Evolutionary conservation across 176 grass and related monocot genomes (phyloP), one percentile per base, ranked within the genome.

Genomic region (Dactylis glomerata): DNA sequence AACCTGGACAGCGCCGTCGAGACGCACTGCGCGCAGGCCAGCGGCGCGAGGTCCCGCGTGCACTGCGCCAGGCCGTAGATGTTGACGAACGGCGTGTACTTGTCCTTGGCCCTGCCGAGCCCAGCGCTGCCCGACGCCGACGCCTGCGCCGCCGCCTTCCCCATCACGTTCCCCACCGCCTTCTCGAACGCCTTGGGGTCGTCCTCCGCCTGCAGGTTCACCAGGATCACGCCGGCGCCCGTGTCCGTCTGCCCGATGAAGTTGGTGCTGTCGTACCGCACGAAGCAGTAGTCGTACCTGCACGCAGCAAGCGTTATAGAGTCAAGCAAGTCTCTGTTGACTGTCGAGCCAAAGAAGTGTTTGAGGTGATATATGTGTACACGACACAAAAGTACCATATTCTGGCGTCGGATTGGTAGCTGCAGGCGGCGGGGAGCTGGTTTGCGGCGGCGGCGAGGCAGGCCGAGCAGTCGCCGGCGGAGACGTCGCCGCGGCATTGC

Each of bases 281-380:
- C 54, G 89, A 91, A 94, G 81, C 92, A 94, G 87, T 85, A 91
- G 89, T 94, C 92, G 41, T 91, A 91, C 88, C 88, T 89, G 82
- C 41, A 71, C 22, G 73, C 36, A 22, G 10, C 3, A 19, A 3
- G 50, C 16, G 8, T 42, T 9, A 10, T 42, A 42, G 9, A 42
- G 41, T 10, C 41, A 42, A 42, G 41, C 41, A 10, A 42, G 16
- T 2, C 49, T 51, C 49, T 17, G 49, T 7, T 19, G 49, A 51
- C 49, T 20, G 49, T 51, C 16, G 5, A 42, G 8, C 8, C 41
- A 42, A 10, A 42, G 41, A 42, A 42, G 41, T 42, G 8, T 10
- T 10, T 42, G 41, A 42, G 10, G 8, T 42, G 8, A 42, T 10
- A 42, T 42, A 42, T 10, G 41, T 42, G 41, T 42, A 42, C 41